Percentiles rank a stretch among this genome's conserved stretches.
These are phyloP conservation scores for Trichocladium uniseriatum DNA, from an alignment of 495 filamentous ascomycete species.

Conservation along the genomic window DNA sequence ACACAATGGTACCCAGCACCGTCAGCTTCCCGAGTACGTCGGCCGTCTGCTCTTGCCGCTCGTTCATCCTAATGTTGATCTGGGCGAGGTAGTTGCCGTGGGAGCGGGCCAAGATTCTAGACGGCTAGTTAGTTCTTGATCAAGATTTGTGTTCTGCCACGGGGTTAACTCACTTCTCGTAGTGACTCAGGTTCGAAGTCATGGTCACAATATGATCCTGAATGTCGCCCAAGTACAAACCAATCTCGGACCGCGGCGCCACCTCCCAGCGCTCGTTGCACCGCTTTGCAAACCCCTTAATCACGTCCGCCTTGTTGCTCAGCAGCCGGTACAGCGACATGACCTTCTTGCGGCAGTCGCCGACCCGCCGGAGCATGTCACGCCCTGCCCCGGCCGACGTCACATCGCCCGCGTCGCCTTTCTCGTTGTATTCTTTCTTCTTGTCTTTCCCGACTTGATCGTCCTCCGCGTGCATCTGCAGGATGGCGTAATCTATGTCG, in stretches of 20 bases:
- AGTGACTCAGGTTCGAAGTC: conserved; percentile 89
- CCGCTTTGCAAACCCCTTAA: conserved; percentile 97
- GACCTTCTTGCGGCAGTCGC: conserved; percentile 91
- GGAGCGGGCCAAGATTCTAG: conserved; percentile 77
- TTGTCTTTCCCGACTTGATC: conserved; percentile 28
- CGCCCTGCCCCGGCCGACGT: conserved; percentile 51
- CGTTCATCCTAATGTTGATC: conserved; percentile 92
- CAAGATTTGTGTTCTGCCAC: conserved; percentile 13
- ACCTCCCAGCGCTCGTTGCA: conserved; percentile 98
- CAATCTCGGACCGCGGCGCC: conserved; percentile 89
- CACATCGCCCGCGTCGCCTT: conserved; percentile 31
- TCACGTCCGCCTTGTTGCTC: conserved; percentile 96
- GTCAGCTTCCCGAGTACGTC: conserved; percentile 92
- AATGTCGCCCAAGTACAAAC: conserved; percentile 91
- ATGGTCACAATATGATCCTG: conserved; percentile 98
- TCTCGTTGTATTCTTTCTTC: conserved; percentile 14
- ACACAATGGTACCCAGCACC: conserved; percentile 89
- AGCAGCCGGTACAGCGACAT: conserved; percentile 87
- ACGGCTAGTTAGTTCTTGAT: conserved; percentile 2
- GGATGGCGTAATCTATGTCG: conserved; percentile 75
- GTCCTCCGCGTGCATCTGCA: conserved; percentile 58
- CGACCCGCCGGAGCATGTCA: conserved; percentile 83
- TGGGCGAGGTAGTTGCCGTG: conserved; percentile 93
- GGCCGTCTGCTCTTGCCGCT: conserved; percentile 90
- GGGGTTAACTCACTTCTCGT: conserved; percentile 66